These are phyloP conservation scores for Pleurotus cornucopiae DNA, from an alignment of 768 basidiomycete species.

Conservation along the genomic window DNA sequence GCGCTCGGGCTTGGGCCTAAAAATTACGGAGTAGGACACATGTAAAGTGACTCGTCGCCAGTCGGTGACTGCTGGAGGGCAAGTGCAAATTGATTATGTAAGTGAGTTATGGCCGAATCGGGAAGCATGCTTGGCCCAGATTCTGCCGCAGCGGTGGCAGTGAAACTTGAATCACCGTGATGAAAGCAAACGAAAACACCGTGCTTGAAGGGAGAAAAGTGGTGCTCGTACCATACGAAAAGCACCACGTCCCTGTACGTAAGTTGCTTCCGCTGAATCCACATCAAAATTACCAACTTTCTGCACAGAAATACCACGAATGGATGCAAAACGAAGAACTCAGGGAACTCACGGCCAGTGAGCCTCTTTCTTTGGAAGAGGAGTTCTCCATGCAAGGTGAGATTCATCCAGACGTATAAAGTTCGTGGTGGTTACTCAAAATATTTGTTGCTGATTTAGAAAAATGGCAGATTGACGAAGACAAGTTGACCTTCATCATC, in stretches of 20 bases:
- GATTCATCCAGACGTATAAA: constrained; percentile 1
- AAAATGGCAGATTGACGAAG: constrained; percentile 83
- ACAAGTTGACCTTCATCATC: constrained; percentile 92
- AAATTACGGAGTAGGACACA: too few species aligned
- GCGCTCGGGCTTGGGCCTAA: too few species aligned
- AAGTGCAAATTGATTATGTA: too few species aligned
- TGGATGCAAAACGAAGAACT: constrained; percentile 85
- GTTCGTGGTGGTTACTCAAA: not conserved
- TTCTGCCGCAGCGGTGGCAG: too few species aligned
- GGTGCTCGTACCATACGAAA: constrained; percentile 79
- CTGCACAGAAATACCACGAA: constrained; percentile 69
- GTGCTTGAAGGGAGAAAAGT: constrained; percentile 64
- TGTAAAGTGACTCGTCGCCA: too few species aligned
- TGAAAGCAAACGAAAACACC: constrained; percentile 65
- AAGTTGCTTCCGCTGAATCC: not conserved
- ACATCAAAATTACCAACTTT: not conserved
- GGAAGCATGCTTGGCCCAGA: too few species aligned
- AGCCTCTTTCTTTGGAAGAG: constrained; percentile 73
- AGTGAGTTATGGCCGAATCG: too few species aligned
- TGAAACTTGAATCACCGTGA: constrained; percentile 18
- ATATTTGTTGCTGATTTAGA: constrained; percentile 22
- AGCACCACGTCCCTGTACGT: constrained; percentile 45
- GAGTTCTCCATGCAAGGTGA: constrained; percentile 89
- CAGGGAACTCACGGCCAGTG: constrained; percentile 76
- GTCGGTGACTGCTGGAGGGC: too few species aligned